These are phyloP conservation scores for Pyrenochaeta sp. DNA, from an alignment of 2,329 filamentous ascomycete species.

Conservation along the genomic window DNA sequence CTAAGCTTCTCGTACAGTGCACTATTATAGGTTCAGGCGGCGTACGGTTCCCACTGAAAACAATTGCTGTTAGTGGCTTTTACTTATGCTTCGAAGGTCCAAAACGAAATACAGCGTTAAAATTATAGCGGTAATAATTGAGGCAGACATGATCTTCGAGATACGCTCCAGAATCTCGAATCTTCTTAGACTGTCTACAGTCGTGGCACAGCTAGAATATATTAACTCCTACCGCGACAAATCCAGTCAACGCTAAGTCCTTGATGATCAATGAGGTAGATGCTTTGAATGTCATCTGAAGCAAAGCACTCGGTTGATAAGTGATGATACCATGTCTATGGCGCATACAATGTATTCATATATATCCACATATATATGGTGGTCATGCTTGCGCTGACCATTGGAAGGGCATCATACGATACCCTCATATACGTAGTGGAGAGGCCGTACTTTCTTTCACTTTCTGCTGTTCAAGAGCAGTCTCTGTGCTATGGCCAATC, in stretches of 20 bases:
- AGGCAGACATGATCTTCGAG: not conserved
- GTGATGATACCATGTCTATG: not conserved
- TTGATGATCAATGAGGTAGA: not conserved
- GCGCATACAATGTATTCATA: not conserved
- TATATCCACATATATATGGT: not conserved
- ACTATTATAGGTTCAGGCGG: not conserved
- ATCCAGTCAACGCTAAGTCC: not conserved
- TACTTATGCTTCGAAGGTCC: not conserved
- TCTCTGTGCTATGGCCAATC: conserved; percentile 49
- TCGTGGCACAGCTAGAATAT: not conserved
- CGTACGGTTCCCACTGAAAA: not conserved
- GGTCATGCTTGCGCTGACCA: not conserved
- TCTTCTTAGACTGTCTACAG: not conserved
- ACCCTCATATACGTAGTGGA: not conserved
- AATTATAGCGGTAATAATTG: not conserved
- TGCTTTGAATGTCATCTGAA: not conserved
- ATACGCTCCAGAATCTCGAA: not conserved
- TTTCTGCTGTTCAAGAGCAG: not conserved
- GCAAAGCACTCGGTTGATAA: not conserved
- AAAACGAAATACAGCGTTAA: not conserved
- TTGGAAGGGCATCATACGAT: not conserved
- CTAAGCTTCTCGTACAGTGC: not conserved
- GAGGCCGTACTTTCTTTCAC: not conserved
- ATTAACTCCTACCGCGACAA: not conserved
- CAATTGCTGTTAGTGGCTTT: not conserved